Evolutionary conservation across 768 basidiomycete species (phyloP).

Genomic region (Suillus hirtellus): DNA sequence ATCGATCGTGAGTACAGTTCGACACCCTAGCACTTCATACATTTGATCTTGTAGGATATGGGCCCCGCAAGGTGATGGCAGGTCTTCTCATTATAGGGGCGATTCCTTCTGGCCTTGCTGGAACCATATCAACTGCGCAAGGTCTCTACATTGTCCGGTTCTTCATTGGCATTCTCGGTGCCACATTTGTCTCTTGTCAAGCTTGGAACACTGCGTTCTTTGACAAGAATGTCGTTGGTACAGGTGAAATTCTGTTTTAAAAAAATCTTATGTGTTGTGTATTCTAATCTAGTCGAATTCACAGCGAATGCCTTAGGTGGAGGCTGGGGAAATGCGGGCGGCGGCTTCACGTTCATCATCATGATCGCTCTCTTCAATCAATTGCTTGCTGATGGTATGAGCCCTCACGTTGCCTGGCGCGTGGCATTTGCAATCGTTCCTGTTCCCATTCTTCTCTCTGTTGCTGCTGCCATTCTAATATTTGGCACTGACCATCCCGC

Average conservation of each 20-base stretch:
- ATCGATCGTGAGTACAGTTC: conserved; percentile 38
- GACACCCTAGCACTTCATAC: neutral
- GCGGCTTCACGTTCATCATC: conserved; percentile 55
- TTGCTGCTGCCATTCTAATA: conserved; percentile 41
- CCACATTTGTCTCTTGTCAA: conserved; percentile 60
- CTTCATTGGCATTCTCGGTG: conserved; percentile 63
- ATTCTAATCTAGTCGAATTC: neutral
- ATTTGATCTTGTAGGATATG: conserved; percentile 33
- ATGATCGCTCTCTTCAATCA: conserved; percentile 54
- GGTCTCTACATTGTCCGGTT: conserved; percentile 50
- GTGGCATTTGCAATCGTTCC: conserved; percentile 58
- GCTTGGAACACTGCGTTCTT: conserved; percentile 64
- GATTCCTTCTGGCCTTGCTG: conserved; percentile 60
- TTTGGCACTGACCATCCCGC: conserved; percentile 57
- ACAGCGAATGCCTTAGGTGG: conserved; percentile 55
- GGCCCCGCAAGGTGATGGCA: conserved; percentile 58
- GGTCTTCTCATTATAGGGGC: conserved; percentile 51
- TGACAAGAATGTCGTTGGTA: conserved; percentile 48
- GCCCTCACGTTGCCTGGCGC: conserved; percentile 50
- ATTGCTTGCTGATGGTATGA: conserved; percentile 37
- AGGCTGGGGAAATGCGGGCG: conserved; percentile 52
- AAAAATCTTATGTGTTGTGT: neutral
- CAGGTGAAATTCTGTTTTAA: conserved; percentile 18
- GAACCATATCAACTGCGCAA: conserved; percentile 41
- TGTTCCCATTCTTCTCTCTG: conserved; percentile 48